Conservation (phyloP, 371 early-diverging fungal species). For the Rhizomucor miehei region DNA sequence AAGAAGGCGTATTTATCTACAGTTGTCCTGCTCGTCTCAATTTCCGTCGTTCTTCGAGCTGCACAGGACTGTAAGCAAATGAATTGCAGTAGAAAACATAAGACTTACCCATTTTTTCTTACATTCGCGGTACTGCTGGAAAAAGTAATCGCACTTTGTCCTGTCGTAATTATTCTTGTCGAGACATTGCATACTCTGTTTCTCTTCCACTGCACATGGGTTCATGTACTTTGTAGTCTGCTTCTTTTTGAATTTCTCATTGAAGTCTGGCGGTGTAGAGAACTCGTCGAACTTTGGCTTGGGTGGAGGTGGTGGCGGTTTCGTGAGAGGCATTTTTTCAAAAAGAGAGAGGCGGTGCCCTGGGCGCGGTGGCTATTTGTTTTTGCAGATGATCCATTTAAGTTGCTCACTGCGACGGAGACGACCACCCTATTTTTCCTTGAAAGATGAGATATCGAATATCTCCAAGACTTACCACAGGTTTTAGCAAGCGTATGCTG, state of each 20-base stretch:
- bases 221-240: conserved; percentile 61
- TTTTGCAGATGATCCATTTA: too few relatives aligned
- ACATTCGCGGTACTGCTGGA: conserved; percentile 64
- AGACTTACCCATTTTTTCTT: conserved; percentile 64
- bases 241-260: conserved; percentile 53
- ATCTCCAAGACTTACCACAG: too few relatives aligned
- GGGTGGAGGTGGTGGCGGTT: conserved; percentile 47
- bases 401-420: too few relatives aligned
- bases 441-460: too few relatives aligned
- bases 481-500: too few relatives aligned
- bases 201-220: conserved; percentile 60
- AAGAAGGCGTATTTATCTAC: conserved; percentile 12
- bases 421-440: too few relatives aligned
- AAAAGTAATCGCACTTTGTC: conserved; percentile 53
- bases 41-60: conserved; percentile 41
- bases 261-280: conserved; percentile 51
- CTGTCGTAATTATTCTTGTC: conserved; percentile 63
- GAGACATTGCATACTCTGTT: conserved; percentile 62
- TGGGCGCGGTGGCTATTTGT: too few relatives aligned
- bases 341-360: conserved; percentile 1
- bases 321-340: conserved; percentile 37
- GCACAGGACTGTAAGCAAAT: not conserved
- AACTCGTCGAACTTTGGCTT: conserved; percentile 45
- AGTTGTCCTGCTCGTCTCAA: conserved; percentile 36
- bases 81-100: not conserved